These are phyloP conservation scores for Atkinsonella hypoxylon DNA, from an alignment of 2,329 filamentous ascomycete genomes.

Conservation along the genomic window DNA sequence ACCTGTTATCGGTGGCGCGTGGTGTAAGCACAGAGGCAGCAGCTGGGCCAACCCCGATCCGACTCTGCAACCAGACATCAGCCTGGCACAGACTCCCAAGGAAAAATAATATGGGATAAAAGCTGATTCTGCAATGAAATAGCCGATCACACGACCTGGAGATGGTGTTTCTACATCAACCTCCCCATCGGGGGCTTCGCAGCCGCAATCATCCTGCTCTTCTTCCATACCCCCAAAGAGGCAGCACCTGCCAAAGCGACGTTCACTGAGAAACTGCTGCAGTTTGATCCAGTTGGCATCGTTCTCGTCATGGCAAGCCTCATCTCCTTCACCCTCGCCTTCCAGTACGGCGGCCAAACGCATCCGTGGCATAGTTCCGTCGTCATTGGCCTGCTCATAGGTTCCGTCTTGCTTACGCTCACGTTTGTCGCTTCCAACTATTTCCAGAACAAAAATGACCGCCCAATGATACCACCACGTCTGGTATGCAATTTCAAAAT, in stretches of 20 bases:
- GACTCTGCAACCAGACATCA: neutral
- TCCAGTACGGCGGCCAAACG: constrained; percentile 33
- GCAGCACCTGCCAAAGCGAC: neutral
- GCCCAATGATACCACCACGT: constrained; percentile 23
- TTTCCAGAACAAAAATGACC: constrained; percentile 20
- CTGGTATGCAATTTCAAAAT: constrained; percentile 29
- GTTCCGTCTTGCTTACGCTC: constrained; percentile 20
- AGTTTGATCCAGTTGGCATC: constrained; percentile 20
- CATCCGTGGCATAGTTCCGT: constrained; percentile 17
- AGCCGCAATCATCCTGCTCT: constrained; percentile 14
- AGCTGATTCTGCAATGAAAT: constrained; percentile 1
- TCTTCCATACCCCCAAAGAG: constrained; percentile 20
- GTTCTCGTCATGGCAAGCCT: constrained; percentile 23
- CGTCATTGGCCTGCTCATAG: constrained; percentile 19
- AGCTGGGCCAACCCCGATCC: neutral
- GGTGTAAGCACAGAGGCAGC: neutral
- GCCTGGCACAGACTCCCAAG: neutral
- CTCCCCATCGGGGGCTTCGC: constrained; percentile 15
- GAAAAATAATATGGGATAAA: neutral
- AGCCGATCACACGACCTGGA: constrained; percentile 15
- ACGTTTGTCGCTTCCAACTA: constrained; percentile 27
- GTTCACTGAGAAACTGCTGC: neutral
- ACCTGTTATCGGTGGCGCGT: neutral
- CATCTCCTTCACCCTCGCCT: constrained; percentile 34
- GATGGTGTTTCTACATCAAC: constrained; percentile 21